Evolutionary conservation across 176 grass and related monocot species (phyloP).

Genomic region (Stipa capillata): DNA sequence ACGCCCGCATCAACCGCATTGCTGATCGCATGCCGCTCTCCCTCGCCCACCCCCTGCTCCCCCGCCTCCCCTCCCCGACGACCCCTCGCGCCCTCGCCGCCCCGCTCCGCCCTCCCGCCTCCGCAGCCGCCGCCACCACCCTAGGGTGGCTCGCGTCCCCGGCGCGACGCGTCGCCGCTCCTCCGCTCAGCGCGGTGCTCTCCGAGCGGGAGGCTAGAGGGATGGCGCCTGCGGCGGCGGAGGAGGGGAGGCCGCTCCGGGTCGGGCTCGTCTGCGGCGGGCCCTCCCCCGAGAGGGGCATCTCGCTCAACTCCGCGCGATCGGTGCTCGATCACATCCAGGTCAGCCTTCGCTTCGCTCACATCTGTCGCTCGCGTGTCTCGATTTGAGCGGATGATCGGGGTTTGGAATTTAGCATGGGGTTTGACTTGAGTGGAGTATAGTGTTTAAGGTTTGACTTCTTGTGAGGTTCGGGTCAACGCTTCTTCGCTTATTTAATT

Average conservation of each 20-base stretch:
- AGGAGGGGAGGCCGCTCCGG: conserved; percentile 44
- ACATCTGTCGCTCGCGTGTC: too few species aligned
- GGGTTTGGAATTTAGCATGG: background rate
- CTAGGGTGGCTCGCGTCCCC: background rate
- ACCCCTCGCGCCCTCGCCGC: background rate
- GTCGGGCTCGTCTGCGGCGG: conserved; percentile 87
- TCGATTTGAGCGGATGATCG: background rate
- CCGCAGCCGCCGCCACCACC: background rate
- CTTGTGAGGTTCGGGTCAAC: background rate
- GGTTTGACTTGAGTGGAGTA: background rate
- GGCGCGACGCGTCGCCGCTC: background rate
- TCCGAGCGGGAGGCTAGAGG: background rate
- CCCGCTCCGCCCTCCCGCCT: background rate
- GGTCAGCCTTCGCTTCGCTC: conserved; percentile 27
- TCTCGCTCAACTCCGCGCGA: conserved; percentile 91
- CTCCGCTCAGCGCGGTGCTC: background rate
- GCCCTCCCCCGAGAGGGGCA: conserved; percentile 77
- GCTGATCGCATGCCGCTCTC: conserved; percentile 14
- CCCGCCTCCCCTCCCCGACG: background rate
- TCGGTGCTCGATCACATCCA: conserved; percentile 95
- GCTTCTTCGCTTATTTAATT: background rate
- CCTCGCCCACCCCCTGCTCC: background rate
- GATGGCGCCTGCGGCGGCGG: conserved; percentile 7
- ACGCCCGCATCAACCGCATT: background rate
- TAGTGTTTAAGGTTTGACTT: background rate